Evolutionary conservation across 1,284 basidiomycete species (phyloP), one percentile per base, ranked within the genome.

Genomic region (Anthracocystis panici-leucophaei): DNA sequence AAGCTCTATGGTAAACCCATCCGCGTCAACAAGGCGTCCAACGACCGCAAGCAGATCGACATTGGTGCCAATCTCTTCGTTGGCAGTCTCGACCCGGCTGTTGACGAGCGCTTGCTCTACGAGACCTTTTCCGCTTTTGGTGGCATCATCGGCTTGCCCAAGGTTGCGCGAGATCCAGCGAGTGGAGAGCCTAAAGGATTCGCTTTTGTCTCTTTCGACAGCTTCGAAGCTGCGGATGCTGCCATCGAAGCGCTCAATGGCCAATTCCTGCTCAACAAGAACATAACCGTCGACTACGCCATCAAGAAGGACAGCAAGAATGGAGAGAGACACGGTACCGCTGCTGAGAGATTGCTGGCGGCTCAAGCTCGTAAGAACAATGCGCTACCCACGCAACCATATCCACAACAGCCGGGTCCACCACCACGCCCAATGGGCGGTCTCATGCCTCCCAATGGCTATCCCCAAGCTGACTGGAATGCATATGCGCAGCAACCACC

Each of bases 231-330:
- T 7, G 93, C 95, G 20, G 97, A 99, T 86, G 93, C 93, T 18
- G 96, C 97, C 5, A 90, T 97, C 67, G 95, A 98, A 86, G 90
- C 94, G 21, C 95, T 99, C 93, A 96, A 97, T 82, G 91, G 91
- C 51, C 96, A 99, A 83, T 97, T 94, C 89, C 89, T 99, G 50
- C 95, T 96, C 91, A 98, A 98, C 88, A 97, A 97, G 86, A 92
- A 95, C 65, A 93, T 98, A 84, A 91, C 91, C 18, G 95, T 97
- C 16, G 94, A 96, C 85, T 98, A 97, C 85, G 96, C 96, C 5
- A 96, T 97, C 89, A 98, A 98, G 87, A 98, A 98, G 88, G 97
- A 99, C 81, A 94, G 93, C 60, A 97, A 98, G 86, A 95, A 95
- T n/a, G 82, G 82, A n/a, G 96, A 99, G 86, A 90, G 95, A 18